These are phyloP conservation scores for Voacanga thouarsii DNA, from an alignment of 257 asterid species.

Conservation along the genomic window DNA sequence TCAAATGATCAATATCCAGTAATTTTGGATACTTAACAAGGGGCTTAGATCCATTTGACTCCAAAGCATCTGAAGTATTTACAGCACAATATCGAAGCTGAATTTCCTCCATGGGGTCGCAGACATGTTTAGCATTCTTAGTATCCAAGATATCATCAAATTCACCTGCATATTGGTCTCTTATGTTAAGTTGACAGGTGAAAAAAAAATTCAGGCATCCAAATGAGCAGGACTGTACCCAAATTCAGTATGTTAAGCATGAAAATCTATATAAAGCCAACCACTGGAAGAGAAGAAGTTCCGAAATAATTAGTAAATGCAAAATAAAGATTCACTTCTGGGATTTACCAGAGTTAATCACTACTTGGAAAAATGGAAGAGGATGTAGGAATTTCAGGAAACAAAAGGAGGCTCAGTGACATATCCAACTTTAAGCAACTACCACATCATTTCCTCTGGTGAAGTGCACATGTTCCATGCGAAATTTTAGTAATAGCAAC, in stretches of 20 bases:
- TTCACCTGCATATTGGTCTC: slow-evolving; percentile 58
- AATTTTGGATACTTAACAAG: slow-evolving; percentile 35
- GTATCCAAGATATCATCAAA: slow-evolving; percentile 73
- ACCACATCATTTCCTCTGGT: background rate
- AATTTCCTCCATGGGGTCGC: slow-evolving; percentile 47
- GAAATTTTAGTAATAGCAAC: background rate
- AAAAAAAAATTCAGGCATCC: slow-evolving; percentile 11
- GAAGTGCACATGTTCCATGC: background rate
- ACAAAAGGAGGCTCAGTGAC: background rate
- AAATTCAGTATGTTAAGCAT: background rate
- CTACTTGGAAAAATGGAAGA: background rate
- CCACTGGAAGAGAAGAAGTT: background rate
- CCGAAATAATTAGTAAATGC: background rate
- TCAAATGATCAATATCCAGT: slow-evolving; percentile 57
- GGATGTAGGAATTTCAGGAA: background rate
- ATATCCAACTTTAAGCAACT: background rate
- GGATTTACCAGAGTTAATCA: background rate
- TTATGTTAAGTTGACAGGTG: background rate
- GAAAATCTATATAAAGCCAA: background rate
- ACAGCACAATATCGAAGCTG: slow-evolving; percentile 37
- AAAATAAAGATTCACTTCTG: background rate
- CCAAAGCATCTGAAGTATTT: slow-evolving; percentile 20
- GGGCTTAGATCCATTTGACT: slow-evolving; percentile 53
- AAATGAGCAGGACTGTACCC: background rate
- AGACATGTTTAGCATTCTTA: slow-evolving; percentile 30